These are phyloP conservation scores for Discostella stelligera DNA, from an alignment of 352 stramenopile species.

Conservation along the genomic window DNA sequence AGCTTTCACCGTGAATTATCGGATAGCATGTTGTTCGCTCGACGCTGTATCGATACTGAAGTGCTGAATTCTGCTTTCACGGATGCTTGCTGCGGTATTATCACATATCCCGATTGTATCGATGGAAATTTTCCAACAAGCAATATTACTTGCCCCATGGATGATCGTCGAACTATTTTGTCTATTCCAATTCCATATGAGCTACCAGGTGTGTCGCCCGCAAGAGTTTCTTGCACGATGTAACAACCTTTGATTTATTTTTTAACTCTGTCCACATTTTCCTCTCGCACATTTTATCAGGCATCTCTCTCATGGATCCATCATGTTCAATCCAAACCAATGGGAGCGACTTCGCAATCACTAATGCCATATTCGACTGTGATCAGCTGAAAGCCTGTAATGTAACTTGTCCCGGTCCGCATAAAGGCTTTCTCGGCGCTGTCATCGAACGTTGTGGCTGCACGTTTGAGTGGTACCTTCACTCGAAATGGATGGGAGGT, in stretches of 20 bases:
- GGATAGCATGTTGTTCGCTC: constrained; percentile 33
- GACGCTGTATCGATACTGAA: constrained; percentile 45
- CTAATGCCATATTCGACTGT: constrained; percentile 43
- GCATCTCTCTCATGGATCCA: constrained; percentile 27
- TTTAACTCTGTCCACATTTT: not conserved
- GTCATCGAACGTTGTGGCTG: constrained; percentile 41
- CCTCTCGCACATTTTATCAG: not conserved
- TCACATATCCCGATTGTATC: constrained; percentile 37
- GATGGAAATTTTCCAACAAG: not conserved
- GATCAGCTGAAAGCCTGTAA: constrained; percentile 32
- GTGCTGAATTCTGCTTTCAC: constrained; percentile 31
- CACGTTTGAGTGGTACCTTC: constrained; percentile 51
- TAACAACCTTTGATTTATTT: not conserved
- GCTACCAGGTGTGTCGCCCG: constrained; percentile 19
- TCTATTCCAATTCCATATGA: constrained; percentile 38
- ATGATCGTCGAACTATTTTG: constrained; percentile 33
- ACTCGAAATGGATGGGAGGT: constrained; percentile 45
- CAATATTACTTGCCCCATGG: constrained; percentile 35
- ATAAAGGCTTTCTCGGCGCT: constrained; percentile 21
- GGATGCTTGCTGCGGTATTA: constrained; percentile 38
- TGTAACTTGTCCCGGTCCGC: constrained; percentile 38
- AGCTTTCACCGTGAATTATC: constrained; percentile 41
- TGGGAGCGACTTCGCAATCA: constrained; percentile 33
- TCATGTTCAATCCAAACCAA: constrained; percentile 34
- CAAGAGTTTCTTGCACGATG: not conserved